Evolutionary conservation across 2,329 filamentous ascomycete genomes (phyloP), one percentile per base, ranked within the genome.

Genomic region (Aspergillus latus): DNA sequence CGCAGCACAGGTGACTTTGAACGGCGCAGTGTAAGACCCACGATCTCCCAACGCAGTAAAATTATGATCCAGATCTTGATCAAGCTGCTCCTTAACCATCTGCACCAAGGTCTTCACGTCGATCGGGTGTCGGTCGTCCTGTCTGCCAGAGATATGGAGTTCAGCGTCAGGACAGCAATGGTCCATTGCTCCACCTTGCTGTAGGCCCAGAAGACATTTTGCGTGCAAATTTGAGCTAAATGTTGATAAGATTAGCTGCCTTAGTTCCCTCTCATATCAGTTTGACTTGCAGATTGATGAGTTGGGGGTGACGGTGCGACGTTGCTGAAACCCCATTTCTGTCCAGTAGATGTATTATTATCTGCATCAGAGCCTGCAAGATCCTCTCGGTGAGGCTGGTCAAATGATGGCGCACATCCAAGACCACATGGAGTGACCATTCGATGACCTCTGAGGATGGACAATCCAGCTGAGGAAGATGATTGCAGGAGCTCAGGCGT

Each of bases 121-220:
- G 40, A 68, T 62, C 1, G 39, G 60, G 55, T 68, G 63, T 16
- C 36, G 28, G 42, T 51, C 16, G 39, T 50, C 39, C 36, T 60
- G 32, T 5, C 57, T 48, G 13, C 30, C 37, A 2, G 50, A 57
- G 21, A 21, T 21, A 55, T 68, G 59, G 11, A 57, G 52, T 6
- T 44, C 45, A 8, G 66, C 51, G 58, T 72, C 70, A 43, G 62
- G 69, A 53, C 65, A 71, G 15, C 4, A 21, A 13, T 49, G 43
- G 50, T 72, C 68, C 9, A 70, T 51, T 16, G 15, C 2, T 7
- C 48, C 60, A 1, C 59, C 49, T 36, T 49, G 39, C 39, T 65
- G 58, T 21, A 72, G 55, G 5, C 69, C 67, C 4, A 69, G 54
- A n/a, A 72, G 57, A 49, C 63, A 71, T 50, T 29, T 49, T 70